Base-by-base conservation (phyloP, 129 eudicot genomes). In the Oenanthe sinensis region DNA sequence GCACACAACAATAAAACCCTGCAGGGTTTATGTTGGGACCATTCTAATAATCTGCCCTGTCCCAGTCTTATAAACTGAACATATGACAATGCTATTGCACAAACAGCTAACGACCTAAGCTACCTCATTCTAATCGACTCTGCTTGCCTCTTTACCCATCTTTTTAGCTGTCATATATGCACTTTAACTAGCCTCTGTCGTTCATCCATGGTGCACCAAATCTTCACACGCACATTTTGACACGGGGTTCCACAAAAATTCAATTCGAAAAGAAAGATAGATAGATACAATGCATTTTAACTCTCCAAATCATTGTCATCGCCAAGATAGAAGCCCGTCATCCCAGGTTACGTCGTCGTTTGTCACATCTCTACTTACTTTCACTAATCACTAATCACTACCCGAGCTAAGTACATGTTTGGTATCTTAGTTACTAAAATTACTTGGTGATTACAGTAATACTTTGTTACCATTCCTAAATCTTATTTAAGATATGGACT, bases 1-100 rank as follows among this genome's bases (percentile, higher is more conserved):
- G 39, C 45, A 39, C 45, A 70, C 24, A 70, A 19, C 13, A 39
- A 70, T 36, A 39, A 70, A 19, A 70, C 54, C 47, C 65, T 33
- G 72, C 12, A 74, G 69, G 76, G 70, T 48, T 78, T 75, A 79
- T 48, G 7, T 20, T 4, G 84, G 89, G 89, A 85, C 89, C 89
- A 74, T 69, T 19, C 78, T 82, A 63, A 14, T 13, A 3, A n/a
- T 3, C 62, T 4, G 10, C 16, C 33, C 33, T 44, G 76, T 40
- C 81, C 8, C 71, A 45, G 80, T 82, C 83, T 42, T n/a, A 1
- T 72, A 44, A 44, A 55, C 80, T 71, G 60, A 28, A 60, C 78
- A 70, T 42, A 79, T 76, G 86, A 85, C 82, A 79, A 77, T 12
- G 72, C 73, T 49, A 75, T 60, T 60, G n/a, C 68, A n/a, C 6